These are phyloP conservation scores for Dacryopinax primogenitus DNA, from an alignment of 768 basidiomycete species.

Conservation along the genomic window DNA sequence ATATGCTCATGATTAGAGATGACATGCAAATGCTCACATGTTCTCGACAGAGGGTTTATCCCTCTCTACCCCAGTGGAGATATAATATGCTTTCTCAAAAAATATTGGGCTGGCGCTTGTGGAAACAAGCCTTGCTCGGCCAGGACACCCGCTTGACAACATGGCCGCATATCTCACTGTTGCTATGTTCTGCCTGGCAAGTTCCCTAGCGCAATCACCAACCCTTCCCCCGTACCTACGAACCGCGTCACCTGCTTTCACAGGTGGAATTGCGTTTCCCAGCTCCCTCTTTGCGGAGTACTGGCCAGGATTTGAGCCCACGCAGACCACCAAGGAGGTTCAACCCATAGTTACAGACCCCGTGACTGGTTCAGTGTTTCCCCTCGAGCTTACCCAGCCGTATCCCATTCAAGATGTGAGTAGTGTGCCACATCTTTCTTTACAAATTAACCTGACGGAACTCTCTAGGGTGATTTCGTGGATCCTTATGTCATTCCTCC, in stretches of 20 bases:
- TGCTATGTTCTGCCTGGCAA: background rate
- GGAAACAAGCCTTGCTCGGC: background rate
- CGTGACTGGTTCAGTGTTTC: conserved; percentile 12
- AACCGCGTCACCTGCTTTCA: conserved; percentile 11
- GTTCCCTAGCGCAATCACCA: background rate
- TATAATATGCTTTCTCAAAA: too few relatives aligned
- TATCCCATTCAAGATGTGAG: conserved; percentile 35
- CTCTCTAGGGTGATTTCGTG: conserved; percentile 10
- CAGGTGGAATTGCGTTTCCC: conserved; percentile 1
- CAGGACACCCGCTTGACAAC: background rate
- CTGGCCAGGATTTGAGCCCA: conserved; percentile 14
- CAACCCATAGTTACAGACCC: conserved; percentile 16
- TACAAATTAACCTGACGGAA: background rate
- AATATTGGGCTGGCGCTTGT: background rate
- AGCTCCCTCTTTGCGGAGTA: conserved; percentile 19
- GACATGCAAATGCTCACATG: too few relatives aligned
- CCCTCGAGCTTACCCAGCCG: conserved; percentile 14
- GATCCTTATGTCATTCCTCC: conserved; percentile 16
- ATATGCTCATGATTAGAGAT: too few relatives aligned
- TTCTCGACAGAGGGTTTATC: too few relatives aligned
- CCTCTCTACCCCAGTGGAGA: too few relatives aligned
- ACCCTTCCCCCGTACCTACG: background rate
- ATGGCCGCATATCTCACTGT: background rate
- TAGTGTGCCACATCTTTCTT: background rate
- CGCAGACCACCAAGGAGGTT: conserved; percentile 13